Evolutionary conservation across 768 basidiomycete genomes (phyloP).

Genomic region (Termitomyces sp.): DNA sequence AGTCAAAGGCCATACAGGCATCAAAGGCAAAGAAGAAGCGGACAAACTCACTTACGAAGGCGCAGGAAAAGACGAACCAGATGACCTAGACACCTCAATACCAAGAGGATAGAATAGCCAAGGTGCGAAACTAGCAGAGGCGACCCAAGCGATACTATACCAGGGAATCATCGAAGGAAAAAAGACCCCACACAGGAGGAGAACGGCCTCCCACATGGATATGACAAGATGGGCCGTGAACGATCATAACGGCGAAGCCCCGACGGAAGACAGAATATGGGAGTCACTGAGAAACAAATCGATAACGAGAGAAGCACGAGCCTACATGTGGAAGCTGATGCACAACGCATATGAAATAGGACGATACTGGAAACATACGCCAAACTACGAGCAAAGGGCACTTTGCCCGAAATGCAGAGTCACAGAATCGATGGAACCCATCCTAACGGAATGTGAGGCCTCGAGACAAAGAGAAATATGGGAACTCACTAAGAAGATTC

Average conservation of each 20-base stretch:
- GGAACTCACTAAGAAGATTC: conserved; percentile 9
- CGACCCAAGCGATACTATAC: conserved; percentile 1
- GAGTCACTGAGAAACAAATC: background rate
- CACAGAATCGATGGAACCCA: conserved; percentile 25
- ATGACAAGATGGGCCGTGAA: background rate
- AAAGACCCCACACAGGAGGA: background rate
- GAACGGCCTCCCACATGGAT: background rate
- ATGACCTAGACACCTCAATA: background rate
- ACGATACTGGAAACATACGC: conserved; percentile 21
- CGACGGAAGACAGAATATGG: background rate
- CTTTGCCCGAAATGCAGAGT: conserved; percentile 12
- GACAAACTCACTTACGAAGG: conserved; percentile 8
- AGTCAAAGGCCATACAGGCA: conserved; percentile 17
- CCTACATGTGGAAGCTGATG: conserved; percentile 20
- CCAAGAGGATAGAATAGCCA: background rate
- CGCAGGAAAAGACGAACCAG: background rate
- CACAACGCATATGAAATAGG: conserved; percentile 22
- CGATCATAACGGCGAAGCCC: background rate
- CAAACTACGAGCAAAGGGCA: conserved; percentile 6
- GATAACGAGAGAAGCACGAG: background rate
- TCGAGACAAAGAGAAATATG: conserved; percentile 21
- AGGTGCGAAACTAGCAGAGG: background rate
- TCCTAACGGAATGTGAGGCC: conserved; percentile 21
- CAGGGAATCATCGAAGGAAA: background rate
- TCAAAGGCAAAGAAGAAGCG: conserved; percentile 15